These are phyloP conservation scores for Cytospora mali DNA, from an alignment of 2,329 filamentous ascomycete species.

Conservation along the genomic window DNA sequence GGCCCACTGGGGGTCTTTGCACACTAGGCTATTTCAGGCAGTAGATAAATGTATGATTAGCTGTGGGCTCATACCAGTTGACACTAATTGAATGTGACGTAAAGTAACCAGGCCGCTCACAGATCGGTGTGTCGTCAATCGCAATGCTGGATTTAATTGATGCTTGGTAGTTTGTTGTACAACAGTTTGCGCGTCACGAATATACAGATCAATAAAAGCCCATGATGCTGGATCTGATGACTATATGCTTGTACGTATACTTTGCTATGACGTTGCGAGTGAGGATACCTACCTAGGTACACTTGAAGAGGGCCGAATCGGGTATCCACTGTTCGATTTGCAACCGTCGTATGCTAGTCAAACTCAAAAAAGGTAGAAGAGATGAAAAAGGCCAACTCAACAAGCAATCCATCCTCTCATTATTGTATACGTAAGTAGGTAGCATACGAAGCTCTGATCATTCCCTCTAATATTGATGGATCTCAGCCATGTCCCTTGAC, in stretches of 20 bases:
- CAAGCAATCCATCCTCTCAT: background rate
- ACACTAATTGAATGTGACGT: background rate
- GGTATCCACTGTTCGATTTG: background rate
- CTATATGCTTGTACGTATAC: background rate
- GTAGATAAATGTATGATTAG: background rate
- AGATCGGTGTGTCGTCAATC: background rate
- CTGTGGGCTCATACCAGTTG: background rate
- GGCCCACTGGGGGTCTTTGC: background rate
- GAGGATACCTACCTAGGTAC: background rate
- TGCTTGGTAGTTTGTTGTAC: too few species aligned
- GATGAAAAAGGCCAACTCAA: background rate
- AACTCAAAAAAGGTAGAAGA: background rate
- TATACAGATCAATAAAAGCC: too few species aligned
- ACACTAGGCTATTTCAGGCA: background rate
- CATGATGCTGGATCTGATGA: background rate
- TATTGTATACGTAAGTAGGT: too few species aligned
- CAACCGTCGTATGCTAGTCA: background rate
- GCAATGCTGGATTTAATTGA: background rate
- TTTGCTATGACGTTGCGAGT: background rate
- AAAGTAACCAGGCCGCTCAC: background rate
- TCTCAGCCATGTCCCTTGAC: background rate
- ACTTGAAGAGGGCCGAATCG: background rate
- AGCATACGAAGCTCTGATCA: constrained; percentile 5
- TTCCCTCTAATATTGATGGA: background rate
- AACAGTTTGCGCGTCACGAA: too few species aligned